These are phyloP conservation scores for Saccharomycopsis schoenii DNA, from an alignment of 805 yeast species.

Conservation along the genomic window DNA sequence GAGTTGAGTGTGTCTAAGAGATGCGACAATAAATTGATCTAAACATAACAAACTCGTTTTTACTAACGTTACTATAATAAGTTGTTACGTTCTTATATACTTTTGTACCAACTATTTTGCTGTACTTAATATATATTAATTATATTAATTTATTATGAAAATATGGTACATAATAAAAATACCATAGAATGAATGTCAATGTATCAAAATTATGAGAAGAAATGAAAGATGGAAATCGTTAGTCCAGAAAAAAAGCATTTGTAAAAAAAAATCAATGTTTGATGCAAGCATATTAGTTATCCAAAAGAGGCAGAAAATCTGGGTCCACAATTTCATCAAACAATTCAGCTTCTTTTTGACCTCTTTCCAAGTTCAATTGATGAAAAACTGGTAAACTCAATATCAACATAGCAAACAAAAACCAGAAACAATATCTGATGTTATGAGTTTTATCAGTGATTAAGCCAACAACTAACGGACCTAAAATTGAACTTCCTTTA, in stretches of 20 bases:
- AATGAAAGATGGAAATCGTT: background rate
- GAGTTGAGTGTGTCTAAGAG: conserved; percentile 66
- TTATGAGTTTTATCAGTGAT: conserved; percentile 66
- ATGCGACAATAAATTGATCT: conserved; percentile 41
- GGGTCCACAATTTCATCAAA: conserved; percentile 24
- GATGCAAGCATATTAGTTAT: background rate
- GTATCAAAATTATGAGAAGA: background rate
- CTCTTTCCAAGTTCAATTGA: conserved; percentile 50
- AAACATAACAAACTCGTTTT: background rate
- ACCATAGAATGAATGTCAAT: background rate
- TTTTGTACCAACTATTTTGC: background rate
- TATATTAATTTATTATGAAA: background rate
- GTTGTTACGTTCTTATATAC: background rate
- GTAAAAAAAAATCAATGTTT: background rate
- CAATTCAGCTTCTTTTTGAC: conserved; percentile 42
- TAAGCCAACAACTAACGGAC: conserved; percentile 64
- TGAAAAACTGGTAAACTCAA: conserved; percentile 49
- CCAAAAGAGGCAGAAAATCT: background rate
- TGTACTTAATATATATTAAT: background rate
- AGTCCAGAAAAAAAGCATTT: background rate
- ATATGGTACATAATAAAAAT: background rate
- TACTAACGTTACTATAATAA: too few species aligned
- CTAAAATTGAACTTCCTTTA: conserved; percentile 67
- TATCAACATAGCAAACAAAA: conserved; percentile 44
- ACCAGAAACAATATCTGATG: conserved; percentile 62